These are phyloP conservation scores for Schizonepeta tenuifolia DNA, from an alignment of 257 asterid species.

Conservation along the genomic window DNA sequence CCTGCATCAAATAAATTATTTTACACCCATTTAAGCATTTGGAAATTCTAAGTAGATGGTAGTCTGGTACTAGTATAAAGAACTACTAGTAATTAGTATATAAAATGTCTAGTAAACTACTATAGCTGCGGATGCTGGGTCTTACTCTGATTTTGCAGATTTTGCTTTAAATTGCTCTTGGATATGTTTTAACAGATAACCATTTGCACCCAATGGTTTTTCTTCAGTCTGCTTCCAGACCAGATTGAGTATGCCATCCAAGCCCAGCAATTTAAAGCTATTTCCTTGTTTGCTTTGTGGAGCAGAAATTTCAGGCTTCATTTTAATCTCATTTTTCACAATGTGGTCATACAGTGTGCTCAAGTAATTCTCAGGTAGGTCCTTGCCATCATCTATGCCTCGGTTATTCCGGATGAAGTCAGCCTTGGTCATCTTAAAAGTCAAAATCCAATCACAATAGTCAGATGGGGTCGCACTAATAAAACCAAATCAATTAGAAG, in stretches of 20 bases:
- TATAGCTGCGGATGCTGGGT: slow-evolving; percentile 32
- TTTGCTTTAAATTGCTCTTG: slow-evolving; percentile 96
- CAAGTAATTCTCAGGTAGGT: slow-evolving; percentile 88
- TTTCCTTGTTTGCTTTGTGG: slow-evolving; percentile 91
- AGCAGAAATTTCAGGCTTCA: slow-evolving; percentile 78
- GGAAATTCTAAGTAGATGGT: slow-evolving; percentile 1
- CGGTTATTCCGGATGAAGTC: slow-evolving; percentile 98
- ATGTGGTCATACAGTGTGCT: slow-evolving; percentile 89
- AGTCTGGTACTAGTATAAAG: slow-evolving; percentile 22
- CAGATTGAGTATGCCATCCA: slow-evolving; percentile 94
- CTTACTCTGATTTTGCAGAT: slow-evolving; percentile 95
- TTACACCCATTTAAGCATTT: slow-evolving; percentile 25
- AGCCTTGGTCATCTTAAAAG: slow-evolving; percentile 86
- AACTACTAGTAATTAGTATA: slow-evolving; percentile 9
- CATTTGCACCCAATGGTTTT: slow-evolving; percentile 90
- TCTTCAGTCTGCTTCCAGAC: slow-evolving; percentile 98
- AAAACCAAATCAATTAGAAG: slow-evolving; percentile 27
- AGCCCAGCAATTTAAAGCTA: slow-evolving; percentile 86
- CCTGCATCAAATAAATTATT: slow-evolving; percentile 27
- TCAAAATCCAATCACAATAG: slow-evolving; percentile 47
- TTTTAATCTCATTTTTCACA: slow-evolving; percentile 94
- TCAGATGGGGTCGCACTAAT: slow-evolving; percentile 31
- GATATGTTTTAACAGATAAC: slow-evolving; percentile 82
- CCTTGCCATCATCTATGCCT: slow-evolving; percentile 95
- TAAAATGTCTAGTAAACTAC: slow-evolving; percentile 12